phyloP scores from a whole-genome alignment of 306 rosid species.

The Lablab purpureus region DNA sequence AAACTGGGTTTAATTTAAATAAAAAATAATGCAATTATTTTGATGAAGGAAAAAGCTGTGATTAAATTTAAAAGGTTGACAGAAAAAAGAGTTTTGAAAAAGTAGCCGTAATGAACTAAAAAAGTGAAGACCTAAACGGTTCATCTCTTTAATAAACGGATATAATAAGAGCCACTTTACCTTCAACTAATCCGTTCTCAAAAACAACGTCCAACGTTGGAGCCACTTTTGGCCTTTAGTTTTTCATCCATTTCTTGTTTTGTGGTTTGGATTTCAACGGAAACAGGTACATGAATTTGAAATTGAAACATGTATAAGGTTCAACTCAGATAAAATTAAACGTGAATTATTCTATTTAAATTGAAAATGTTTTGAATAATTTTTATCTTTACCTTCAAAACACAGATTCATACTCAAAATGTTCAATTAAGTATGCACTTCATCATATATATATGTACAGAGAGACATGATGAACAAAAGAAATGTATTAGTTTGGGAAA shows the following conservation, averaged over 20 bases:
- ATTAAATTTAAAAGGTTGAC: background rate
- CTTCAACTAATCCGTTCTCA: background rate
- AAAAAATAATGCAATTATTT: too few relatives aligned
- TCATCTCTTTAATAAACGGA: constrained; percentile 29
- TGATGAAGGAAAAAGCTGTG: background rate
- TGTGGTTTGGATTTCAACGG: too few relatives aligned
- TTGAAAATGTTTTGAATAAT: too few relatives aligned
- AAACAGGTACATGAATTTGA: too few relatives aligned
- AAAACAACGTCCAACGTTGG: constrained; percentile 33
- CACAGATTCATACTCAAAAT: too few relatives aligned
- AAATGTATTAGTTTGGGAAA: background rate
- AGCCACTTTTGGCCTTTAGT: background rate
- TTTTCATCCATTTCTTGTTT: background rate
- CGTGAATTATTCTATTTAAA: too few relatives aligned
- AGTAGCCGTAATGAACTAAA: constrained; percentile 19
- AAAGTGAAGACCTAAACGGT: constrained; percentile 37
- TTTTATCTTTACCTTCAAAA: too few relatives aligned
- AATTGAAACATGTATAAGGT: too few relatives aligned
- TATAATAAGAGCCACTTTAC: constrained; percentile 1
- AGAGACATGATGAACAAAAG: too few relatives aligned
- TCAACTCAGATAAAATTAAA: too few relatives aligned
- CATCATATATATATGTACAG: too few relatives aligned
- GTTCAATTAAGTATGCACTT: too few relatives aligned
- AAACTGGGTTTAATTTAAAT: background rate
- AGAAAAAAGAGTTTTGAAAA: constrained; percentile 26